Evolutionary conservation across 2,329 filamentous ascomycete genomes (phyloP), one percentile per base, ranked within the genome.

Genomic region (Ophiostoma sp.): DNA sequence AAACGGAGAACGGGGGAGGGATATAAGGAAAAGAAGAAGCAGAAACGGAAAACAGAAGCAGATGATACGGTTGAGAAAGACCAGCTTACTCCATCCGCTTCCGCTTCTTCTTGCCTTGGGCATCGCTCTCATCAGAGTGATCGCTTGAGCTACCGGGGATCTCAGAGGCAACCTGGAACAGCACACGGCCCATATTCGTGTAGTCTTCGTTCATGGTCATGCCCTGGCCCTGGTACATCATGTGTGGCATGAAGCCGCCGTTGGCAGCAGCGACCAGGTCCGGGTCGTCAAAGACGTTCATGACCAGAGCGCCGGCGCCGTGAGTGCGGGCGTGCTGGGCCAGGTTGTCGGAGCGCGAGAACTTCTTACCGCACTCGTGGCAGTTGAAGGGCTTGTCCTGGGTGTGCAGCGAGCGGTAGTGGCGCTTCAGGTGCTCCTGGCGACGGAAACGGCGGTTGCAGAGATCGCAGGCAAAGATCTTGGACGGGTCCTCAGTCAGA

Each of bases 351-450:
- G 92, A 96, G 75, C 95, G 90, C 27, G 94, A 98, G 82, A 98
- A 99, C 84, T 96, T 97, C 89, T 99, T 99, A 75, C 95, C 94
- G 76, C 95, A 99, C 81, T 99, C 94, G 73, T 88, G 87, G 84
- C 95, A 99, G 81, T 96, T 92, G 75, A 98, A 99, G 5, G 95
- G 95, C 88, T 98, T 99, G 78, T 98, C 95, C 76, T 96, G 90
- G 1, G 95, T 99, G 84, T 99, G 95, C 64, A 99, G 92, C 69
- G 95, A 98, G 74, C 95, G 89, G 84, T 97, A 97, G 83, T 99
- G 95, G 72, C 95, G 91, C 88, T 99, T 99, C 70, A 99, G 87
- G 77, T 99, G 95, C 80, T 99, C 95, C 81, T 99, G 95, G 71
- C 95, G 92, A 71, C 95, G 91, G 89, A 99, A 99, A 71, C 95